These are phyloP conservation scores for Gymnopilus dilepis DNA, from an alignment of 768 basidiomycete species.

Conservation along the genomic window DNA sequence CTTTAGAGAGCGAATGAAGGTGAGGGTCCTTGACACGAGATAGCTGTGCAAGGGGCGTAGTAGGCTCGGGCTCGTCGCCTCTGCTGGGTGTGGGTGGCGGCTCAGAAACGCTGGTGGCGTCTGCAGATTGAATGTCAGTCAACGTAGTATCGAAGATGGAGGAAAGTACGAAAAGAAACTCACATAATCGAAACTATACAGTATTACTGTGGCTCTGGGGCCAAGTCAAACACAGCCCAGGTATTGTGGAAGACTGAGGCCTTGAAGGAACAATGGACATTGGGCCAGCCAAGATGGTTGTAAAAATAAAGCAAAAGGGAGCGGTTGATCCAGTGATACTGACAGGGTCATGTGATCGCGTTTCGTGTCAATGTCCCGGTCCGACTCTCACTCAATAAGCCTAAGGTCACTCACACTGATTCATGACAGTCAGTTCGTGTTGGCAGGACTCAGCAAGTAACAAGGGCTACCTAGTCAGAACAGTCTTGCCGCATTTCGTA, in stretches of 20 bases:
- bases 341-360: conserved; percentile 1
- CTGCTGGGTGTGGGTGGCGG: background rate
- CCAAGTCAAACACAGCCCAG: background rate
- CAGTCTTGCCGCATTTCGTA: too few relatives aligned
- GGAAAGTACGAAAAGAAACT: background rate
- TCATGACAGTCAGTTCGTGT: too few relatives aligned
- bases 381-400: too few relatives aligned
- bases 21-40: too few relatives aligned
- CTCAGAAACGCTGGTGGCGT: too few relatives aligned
- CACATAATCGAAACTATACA: background rate
- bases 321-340: background rate
- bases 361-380: too few relatives aligned
- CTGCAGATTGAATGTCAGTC: background rate
- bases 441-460: too few relatives aligned
- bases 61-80: background rate
- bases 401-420: too few relatives aligned
- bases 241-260: background rate
- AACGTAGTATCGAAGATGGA: background rate
- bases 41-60: background rate
- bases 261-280: background rate
- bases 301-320: background rate
- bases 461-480: too few relatives aligned
- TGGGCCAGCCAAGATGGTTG: background rate
- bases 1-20: too few relatives aligned
- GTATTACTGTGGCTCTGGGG: background rate